Conservation (phyloP, 495 filamentous ascomycete species). For the Hypoxylon subgilvum region DNA sequence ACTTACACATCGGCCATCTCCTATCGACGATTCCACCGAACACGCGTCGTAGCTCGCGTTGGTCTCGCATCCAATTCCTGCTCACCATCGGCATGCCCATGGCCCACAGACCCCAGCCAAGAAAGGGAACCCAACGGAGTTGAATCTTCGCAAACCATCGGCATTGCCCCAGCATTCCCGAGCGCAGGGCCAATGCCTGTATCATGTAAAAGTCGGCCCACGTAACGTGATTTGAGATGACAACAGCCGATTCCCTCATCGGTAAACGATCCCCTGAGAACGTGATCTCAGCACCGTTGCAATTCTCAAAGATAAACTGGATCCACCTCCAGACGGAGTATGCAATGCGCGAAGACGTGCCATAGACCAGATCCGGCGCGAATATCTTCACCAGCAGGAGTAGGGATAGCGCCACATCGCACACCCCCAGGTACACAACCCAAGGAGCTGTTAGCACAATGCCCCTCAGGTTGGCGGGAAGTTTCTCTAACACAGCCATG, state of each 20-base stretch:
- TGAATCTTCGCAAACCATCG: slow-evolving; percentile 65
- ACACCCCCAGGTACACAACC: slow-evolving; percentile 54
- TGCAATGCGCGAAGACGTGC: slow-evolving; percentile 57
- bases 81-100: slow-evolving; percentile 67
- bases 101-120: slow-evolving; percentile 66
- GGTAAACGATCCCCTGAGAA: slow-evolving; percentile 57
- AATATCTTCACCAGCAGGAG: slow-evolving; percentile 56
- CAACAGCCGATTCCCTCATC: slow-evolving; percentile 58
- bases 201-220: slow-evolving; percentile 69
- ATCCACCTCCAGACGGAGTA: slow-evolving; percentile 59
- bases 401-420: slow-evolving; percentile 58
- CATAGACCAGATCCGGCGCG: slow-evolving; percentile 55
- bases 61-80: slow-evolving; percentile 61
- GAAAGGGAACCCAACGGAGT: slow-evolving; percentile 60
- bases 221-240: slow-evolving; percentile 62
- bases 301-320: slow-evolving; percentile 56
- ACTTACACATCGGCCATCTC: slow-evolving; percentile 62
- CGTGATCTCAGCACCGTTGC: slow-evolving; percentile 57
- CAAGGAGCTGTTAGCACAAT: slow-evolving; percentile 54
- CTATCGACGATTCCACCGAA: slow-evolving; percentile 55
- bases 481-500: slow-evolving; percentile 23
- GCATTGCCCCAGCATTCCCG: slow-evolving; percentile 62
- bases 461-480: slow-evolving; percentile 48
- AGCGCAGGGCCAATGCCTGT: slow-evolving; percentile 57
- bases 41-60: slow-evolving; percentile 58